Evolutionary conservation across 371 early-diverging fungal species (phyloP), one percentile per base, ranked within the genome.

Genomic region (Capillidium heterosporum): DNA sequence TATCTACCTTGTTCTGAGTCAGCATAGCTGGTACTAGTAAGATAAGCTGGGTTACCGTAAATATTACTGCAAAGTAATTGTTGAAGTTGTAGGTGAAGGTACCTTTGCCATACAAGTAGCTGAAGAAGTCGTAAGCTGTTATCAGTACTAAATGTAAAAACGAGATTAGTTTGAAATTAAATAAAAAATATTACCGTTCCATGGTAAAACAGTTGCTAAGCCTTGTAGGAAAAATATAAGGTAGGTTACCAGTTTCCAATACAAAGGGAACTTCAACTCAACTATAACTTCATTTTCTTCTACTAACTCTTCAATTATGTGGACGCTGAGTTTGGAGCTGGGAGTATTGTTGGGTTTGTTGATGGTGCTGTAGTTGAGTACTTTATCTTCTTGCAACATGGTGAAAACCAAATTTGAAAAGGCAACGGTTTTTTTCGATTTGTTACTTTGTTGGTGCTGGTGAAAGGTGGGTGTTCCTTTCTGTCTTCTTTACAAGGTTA

Each of bases 31-130:
- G 62, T 19, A 68, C 62, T 54, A 79, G 76, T 26, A 69, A 71
- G 2, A 74, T 32, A 21, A 85, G 60, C 62, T 81, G 80, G 46
- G 73, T 70, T n/a, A 67, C 66, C 63, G 77, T 84, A 57, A 75
- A 85, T 23, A 65, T 74, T 11, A 77, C 72, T 2, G 82, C 78
- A 61, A 86, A 87, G 65, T 79, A 86, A 69, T 82, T 85, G 60
- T 82, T 82, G 63, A 85, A 87, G 24, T 72, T 78, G 52, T 75
- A 65, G 32, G 70, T 74, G 43, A 75, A 82, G 0, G 66, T 54
- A 15, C 81, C 73, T 31, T 71, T 77, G 28, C 65, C 61, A 61
- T 85, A 84, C 48, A 73, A 68, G 39, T 65, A 67, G 13, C 68
- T 71, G 67, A 83, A 85, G 65, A 75, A 86, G 51, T 78, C 82